A percentile compares a stretch with the other conserved stretches of the same genome.
phyloP scores from a whole-genome alignment of 2,329 filamentous ascomycete species.

The Cladosporium halotolerans region DNA sequence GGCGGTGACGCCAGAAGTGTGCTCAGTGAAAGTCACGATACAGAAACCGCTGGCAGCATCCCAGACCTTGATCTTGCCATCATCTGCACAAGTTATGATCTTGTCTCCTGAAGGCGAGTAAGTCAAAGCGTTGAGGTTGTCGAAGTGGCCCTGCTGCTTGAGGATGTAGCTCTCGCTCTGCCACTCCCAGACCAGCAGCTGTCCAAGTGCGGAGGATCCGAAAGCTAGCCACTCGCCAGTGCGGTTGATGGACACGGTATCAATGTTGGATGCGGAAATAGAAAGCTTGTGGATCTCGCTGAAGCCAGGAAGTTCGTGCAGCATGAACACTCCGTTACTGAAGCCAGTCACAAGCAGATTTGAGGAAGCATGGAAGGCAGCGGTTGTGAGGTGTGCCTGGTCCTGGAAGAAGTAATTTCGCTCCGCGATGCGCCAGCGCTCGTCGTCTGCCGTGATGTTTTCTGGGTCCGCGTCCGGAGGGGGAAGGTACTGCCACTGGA shows the following conservation, averaged over 20 bases:
- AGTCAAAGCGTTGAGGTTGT: slow-evolving; percentile 85
- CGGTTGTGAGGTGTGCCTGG: slow-evolving; percentile 78
- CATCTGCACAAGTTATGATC: slow-evolving; percentile 89
- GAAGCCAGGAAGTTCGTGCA: slow-evolving; percentile 95
- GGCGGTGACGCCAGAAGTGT: slow-evolving; percentile 86
- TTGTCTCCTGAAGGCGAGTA: slow-evolving; percentile 92
- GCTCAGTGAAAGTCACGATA: slow-evolving; percentile 95
- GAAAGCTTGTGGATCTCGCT: slow-evolving; percentile 88
- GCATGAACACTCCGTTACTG: slow-evolving; percentile 84
- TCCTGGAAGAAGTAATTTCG: slow-evolving; percentile 92
- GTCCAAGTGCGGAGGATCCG: slow-evolving; percentile 87
- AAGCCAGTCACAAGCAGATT: slow-evolving; percentile 96
- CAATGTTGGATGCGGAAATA: slow-evolving; percentile 95
- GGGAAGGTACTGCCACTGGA: slow-evolving; percentile 79
- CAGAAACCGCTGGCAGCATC: slow-evolving; percentile 95
- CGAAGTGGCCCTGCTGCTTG: slow-evolving; percentile 96
- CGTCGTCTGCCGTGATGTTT: slow-evolving; percentile 55
- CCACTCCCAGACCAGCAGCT: slow-evolving; percentile 99
- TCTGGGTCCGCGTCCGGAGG: slow-evolving; percentile 46
- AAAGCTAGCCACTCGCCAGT: slow-evolving; percentile 96
- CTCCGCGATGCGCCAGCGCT: slow-evolving; percentile 86
- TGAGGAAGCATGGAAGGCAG: slow-evolving; percentile 78
- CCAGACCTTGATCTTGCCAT: slow-evolving; percentile 98
- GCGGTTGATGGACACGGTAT: slow-evolving; percentile 89
- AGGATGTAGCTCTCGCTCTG: slow-evolving; percentile 98